Evolutionary conservation across 306 rosid genomes (phyloP).

Genomic region (Vachellia collinsii): DNA sequence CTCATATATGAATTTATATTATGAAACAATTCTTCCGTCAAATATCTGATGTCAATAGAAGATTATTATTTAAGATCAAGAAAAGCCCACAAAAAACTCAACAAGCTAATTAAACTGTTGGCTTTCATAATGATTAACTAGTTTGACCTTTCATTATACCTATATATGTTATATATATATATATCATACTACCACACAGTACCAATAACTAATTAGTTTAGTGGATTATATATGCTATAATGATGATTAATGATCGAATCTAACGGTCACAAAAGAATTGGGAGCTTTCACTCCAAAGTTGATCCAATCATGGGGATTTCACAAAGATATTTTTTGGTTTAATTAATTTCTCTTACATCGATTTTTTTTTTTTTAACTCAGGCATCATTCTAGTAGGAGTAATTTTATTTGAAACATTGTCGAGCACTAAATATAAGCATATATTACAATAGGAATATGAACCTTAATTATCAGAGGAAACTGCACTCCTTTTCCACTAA

Average conservation of each 20-base stretch:
- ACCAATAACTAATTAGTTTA: background rate
- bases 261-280: slow-evolving; percentile 46
- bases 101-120: background rate
- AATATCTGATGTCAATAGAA: background rate
- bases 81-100: slow-evolving; percentile 8
- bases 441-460: too few species aligned
- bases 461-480: too few species aligned
- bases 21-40: background rate
- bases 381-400: too few species aligned
- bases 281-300: slow-evolving; percentile 12
- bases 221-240: slow-evolving; percentile 10
- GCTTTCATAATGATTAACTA: slow-evolving; percentile 29
- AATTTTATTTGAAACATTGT: too few species aligned
- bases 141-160: slow-evolving; percentile 25
- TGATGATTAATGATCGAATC: slow-evolving; percentile 43
- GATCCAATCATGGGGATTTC: slow-evolving; percentile 17
- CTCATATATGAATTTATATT: background rate
- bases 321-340: background rate
- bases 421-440: too few species aligned
- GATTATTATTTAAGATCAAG: background rate
- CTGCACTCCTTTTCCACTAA: too few species aligned
- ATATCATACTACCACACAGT: background rate
- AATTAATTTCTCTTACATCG: background rate
- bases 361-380: too few species aligned
- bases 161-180: background rate